A percentile compares a stretch with the other conserved stretches of the same genome.
Evolutionary conservation across 1,284 basidiomycete genomes (phyloP).

Genomic region (Marasmius fiardii): DNA sequence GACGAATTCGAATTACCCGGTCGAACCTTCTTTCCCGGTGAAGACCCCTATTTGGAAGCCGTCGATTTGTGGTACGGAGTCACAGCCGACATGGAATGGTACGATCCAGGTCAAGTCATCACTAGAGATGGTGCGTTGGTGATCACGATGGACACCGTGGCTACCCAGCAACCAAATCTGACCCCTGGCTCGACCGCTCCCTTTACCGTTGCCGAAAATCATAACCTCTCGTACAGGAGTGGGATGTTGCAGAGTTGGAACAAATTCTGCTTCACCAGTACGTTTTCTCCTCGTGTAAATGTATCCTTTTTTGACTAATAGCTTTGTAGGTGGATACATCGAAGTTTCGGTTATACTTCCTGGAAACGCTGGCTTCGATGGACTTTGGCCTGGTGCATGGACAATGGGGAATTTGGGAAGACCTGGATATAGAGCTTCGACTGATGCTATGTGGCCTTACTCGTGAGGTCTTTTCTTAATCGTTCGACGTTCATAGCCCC

Average conservation of each 20-base stretch:
- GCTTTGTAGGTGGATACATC: background rate
- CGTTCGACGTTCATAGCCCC: background rate
- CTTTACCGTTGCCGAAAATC: constrained; percentile 40
- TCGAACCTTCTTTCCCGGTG: constrained; percentile 63
- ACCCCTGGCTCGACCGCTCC: constrained; percentile 37
- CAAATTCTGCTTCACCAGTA: constrained; percentile 78
- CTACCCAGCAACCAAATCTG: background rate
- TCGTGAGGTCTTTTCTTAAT: constrained; percentile 22
- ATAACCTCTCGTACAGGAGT: constrained; percentile 64
- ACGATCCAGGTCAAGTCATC: constrained; percentile 70
- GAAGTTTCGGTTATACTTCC: constrained; percentile 17
- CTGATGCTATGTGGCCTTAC: constrained; percentile 80
- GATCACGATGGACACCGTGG: constrained; percentile 55
- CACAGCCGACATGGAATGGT: constrained; percentile 72
- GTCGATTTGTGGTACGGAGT: constrained; percentile 61
- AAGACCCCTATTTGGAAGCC: constrained; percentile 77
- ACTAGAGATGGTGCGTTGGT: constrained; percentile 70
- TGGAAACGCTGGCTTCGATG: constrained; percentile 36
- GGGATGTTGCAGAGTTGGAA: constrained; percentile 78
- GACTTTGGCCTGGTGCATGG: constrained; percentile 66
- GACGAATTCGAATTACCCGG: constrained; percentile 84
- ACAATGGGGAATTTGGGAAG: constrained; percentile 90
- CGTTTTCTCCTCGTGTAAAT: constrained; percentile 9
- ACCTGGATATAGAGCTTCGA: constrained; percentile 76
- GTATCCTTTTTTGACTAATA: constrained; percentile 19